Evolutionary conservation across 1,284 basidiomycete genomes (phyloP).

Genomic region (Tremellales sp.): DNA sequence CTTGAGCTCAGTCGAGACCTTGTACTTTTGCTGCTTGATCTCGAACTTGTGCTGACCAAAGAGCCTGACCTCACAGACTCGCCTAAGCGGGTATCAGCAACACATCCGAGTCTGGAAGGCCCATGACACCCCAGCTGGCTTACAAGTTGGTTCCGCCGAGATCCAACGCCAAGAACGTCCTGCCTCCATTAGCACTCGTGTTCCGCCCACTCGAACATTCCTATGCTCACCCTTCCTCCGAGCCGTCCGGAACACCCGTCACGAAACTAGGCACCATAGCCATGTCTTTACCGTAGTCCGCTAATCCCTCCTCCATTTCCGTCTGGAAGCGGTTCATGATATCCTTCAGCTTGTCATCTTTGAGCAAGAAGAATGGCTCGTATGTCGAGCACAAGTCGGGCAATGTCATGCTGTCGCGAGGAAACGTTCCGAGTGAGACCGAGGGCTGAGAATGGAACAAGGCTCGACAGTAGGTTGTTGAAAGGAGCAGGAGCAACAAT

Average conservation of each 20-base stretch:
- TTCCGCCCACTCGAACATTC: background rate
- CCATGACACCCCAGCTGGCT: constrained; percentile 37
- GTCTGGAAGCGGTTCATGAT: constrained; percentile 74
- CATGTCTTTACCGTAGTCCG: constrained; percentile 68
- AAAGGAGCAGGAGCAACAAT: too few relatives aligned
- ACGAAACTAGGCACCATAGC: constrained; percentile 94
- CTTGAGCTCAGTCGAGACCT: constrained; percentile 83
- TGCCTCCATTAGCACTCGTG: background rate
- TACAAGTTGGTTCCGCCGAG: constrained; percentile 93
- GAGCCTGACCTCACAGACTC: constrained; percentile 89
- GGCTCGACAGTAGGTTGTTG: too few relatives aligned
- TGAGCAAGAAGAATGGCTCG: constrained; percentile 66
- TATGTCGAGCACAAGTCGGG: constrained; percentile 45
- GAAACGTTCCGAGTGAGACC: too few relatives aligned
- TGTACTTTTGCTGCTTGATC: constrained; percentile 89
- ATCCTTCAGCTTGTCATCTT: constrained; percentile 58
- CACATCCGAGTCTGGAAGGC: background rate
- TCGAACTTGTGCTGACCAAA: constrained; percentile 82
- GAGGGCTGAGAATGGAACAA: too few relatives aligned
- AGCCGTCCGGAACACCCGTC: constrained; percentile 81
- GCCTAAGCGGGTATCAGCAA: constrained; percentile 52
- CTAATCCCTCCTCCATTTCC: constrained; percentile 69
- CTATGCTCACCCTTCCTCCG: constrained; percentile 73
- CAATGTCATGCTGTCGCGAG: constrained; percentile 25
- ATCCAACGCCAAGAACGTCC: constrained; percentile 85